phyloP scores from a whole-genome alignment of 345 rosid genomes.

The Sisymbrium altissimum region DNA sequence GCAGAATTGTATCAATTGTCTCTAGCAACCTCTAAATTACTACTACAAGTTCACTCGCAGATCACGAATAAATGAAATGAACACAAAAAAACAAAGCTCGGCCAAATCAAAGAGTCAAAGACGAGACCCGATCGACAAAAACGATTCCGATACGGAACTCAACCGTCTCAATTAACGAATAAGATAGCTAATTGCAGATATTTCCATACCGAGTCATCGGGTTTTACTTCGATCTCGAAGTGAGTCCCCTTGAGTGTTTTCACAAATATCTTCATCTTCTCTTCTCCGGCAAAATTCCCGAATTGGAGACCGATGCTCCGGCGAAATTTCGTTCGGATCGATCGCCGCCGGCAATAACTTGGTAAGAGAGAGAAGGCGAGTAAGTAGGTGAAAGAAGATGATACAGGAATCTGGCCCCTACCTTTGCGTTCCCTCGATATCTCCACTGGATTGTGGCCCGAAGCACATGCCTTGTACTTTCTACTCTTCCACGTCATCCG shows the following conservation, averaged over 20 bases:
- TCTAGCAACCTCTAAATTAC: not conserved
- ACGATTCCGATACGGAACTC: not conserved
- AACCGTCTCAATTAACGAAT: not conserved
- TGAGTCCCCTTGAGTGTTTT: conserved; percentile 51
- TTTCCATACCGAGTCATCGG: conserved; percentile 42
- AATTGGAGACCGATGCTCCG: not conserved
- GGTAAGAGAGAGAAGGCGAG: not conserved
- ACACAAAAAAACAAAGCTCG: not conserved
- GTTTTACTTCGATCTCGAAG: conserved; percentile 53
- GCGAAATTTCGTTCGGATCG: not conserved
- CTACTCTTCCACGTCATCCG: not conserved
- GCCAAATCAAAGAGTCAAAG: conserved; percentile 1
- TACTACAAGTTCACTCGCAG: not conserved
- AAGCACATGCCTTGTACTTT: conserved; percentile 5
- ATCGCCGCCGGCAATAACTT: conserved; percentile 22
- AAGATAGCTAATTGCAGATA: not conserved
- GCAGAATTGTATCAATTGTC: not conserved
- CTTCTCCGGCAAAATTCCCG: not conserved
- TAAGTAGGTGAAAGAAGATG: conserved; percentile 12
- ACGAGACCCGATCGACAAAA: not conserved
- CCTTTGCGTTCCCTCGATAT: conserved; percentile 16
- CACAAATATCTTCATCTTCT: conserved; percentile 45
- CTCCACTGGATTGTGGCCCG: conserved; percentile 21
- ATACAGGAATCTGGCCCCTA: conserved; percentile 8
- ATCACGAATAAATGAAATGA: not conserved